Base-by-base conservation (phyloP, 106 monocot species). In the Apostasia shenzhenica region DNA sequence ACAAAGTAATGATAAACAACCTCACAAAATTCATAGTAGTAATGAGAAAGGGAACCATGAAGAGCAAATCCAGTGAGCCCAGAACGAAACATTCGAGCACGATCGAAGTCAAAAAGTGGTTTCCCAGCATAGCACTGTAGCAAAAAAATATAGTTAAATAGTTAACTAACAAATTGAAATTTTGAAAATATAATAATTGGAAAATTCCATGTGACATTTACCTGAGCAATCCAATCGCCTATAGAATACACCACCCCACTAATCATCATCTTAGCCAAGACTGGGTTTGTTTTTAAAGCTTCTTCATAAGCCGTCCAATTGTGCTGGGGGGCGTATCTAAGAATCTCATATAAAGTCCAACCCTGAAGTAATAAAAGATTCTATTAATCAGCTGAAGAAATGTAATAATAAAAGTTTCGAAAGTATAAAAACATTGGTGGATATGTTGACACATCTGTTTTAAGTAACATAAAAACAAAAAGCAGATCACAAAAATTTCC, bases 201-300 rank as follows among this genome's bases (percentile, higher is more conserved):
- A 52, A 5, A 62, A 75, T 59, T 5, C 1, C 44, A 69, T 47
- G 54, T 62, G 8, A n/a, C 44, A 68, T 69, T 48, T 59, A 88
- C 95, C 92, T 95, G 95, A 6, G 95, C 91, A 71, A 95, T 95
- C 95, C 95, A 95, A 62, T 95, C 95, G 14, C 95, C 95, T 48
- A 95, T 9, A 56, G 92, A 91, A 67, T 95, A 95, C 51, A 95
- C 95, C 6, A 89, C 77, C 13, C 95, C 95, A 72, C 95, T 95
- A 45, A 95, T 95, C 95, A 95, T 82, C 95, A 95, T 95, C 76
- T 95, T 95, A 41, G 95, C 86, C 2, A 95, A 79, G 65, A 95
- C 91, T 60, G 95, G 95, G 58, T 95, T 95, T 72, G 83, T 79
- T 74, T 82, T 92, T 71, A 95, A 69, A 69, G 88, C 95, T 63